These are phyloP conservation scores for Eucalyptus pumila DNA, from an alignment of 345 rosid genomes.

Conservation along the genomic window DNA sequence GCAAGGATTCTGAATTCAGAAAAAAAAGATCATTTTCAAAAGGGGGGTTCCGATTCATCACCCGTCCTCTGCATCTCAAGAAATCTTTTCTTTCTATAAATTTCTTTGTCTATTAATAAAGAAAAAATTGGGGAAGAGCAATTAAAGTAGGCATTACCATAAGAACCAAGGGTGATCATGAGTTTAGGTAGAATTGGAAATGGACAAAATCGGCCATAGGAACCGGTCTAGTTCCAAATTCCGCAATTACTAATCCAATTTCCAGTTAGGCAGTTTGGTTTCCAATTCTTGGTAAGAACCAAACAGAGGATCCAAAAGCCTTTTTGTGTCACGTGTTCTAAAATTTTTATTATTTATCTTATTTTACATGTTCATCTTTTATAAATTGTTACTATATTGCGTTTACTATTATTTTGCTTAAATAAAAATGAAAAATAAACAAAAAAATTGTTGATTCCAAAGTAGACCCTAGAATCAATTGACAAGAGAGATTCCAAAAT, in stretches of 20 bases:
- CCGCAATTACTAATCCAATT: fast-evolving
- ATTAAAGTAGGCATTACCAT: not conserved
- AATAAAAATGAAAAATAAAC: not conserved
- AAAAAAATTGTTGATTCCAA: too few relatives aligned
- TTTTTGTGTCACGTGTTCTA: not conserved
- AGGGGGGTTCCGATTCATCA: not conserved
- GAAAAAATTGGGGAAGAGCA: not conserved
- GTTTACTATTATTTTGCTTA: too few relatives aligned
- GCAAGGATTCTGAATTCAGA: not conserved
- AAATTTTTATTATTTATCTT: too few relatives aligned
- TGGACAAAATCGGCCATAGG: too few relatives aligned
- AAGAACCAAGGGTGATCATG: not conserved
- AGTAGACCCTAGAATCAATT: not conserved
- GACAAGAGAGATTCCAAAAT: not conserved
- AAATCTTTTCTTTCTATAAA: not conserved
- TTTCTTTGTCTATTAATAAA: not conserved
- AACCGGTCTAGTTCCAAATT: not conserved
- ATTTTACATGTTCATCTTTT: too few relatives aligned
- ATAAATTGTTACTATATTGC: too few relatives aligned
- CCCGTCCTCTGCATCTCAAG: not conserved
- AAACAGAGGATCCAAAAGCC: too few relatives aligned
- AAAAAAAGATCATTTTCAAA: not conserved
- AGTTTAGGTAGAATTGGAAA: not conserved
- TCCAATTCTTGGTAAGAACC: too few relatives aligned
- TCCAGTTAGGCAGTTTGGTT: fast-evolving